Percentiles rank a stretch among this genome's conserved stretches.
Evolutionary conservation across 1,284 basidiomycete species (phyloP).

Genomic region (Pseudozyma sp.): DNA sequence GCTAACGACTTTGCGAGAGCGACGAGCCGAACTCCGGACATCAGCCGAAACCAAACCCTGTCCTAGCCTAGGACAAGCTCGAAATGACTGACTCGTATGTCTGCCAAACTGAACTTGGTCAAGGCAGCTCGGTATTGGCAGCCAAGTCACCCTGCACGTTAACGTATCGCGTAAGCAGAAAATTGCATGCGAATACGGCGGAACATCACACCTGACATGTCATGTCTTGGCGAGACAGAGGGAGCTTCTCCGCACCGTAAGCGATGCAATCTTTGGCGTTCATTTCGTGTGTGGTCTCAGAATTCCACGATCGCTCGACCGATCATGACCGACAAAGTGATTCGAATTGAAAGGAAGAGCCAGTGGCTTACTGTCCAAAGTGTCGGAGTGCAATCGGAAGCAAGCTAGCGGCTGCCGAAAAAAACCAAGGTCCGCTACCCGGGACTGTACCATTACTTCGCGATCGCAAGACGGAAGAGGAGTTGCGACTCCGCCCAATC

Average conservation of each 20-base stretch:
- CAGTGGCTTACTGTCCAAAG: conserved; percentile 4
- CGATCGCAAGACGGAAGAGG: conserved; percentile 6
- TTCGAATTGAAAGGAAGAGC: not conserved
- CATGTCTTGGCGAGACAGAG: conserved; percentile 9
- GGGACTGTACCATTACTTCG: not conserved
- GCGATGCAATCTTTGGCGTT: not conserved
- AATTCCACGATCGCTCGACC: no score
- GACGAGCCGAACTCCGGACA: no score
- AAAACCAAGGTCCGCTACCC: conserved; percentile 3
- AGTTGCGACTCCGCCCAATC: not conserved
- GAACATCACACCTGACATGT: no score
- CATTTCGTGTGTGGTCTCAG: not conserved
- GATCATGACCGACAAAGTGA: no score
- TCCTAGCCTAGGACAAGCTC: no score
- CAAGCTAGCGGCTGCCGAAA: not conserved
- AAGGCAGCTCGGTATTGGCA: no score
- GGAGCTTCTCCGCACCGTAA: conserved; percentile 5
- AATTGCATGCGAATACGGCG: not conserved
- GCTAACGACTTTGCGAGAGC: no score
- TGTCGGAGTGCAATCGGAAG: conserved; percentile 9
- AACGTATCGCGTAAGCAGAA: no score
- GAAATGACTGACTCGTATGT: no score
- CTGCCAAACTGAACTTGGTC: no score
- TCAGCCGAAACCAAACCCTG: no score
- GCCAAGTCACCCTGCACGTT: no score